These are phyloP conservation scores for Persicaria tinctoria DNA, from an alignment of 148 eudicot species.

Conservation along the genomic window DNA sequence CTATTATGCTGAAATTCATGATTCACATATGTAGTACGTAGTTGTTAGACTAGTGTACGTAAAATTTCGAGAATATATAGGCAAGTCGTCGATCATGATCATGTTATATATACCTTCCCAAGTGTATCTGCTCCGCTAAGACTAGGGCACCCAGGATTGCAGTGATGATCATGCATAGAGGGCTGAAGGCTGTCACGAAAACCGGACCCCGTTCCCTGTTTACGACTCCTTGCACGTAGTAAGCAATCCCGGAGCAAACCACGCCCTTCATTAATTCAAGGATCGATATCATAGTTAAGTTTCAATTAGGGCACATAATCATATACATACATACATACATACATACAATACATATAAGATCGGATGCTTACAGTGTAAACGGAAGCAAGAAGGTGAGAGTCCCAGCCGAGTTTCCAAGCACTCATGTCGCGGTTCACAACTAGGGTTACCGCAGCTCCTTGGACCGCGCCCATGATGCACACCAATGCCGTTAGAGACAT, in stretches of 20 bases:
- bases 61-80: too few species aligned
- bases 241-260: slow-evolving; percentile 68
- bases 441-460: slow-evolving; percentile 38
- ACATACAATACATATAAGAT: too few species aligned
- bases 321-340: background rate
- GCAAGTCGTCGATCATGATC: too few species aligned
- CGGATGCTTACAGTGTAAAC: slow-evolving; percentile 38
- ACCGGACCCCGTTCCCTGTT: slow-evolving; percentile 54
- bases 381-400: slow-evolving; percentile 51
- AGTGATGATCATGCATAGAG: slow-evolving; percentile 60
- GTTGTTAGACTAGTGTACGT: too few species aligned
- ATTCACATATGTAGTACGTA: background rate
- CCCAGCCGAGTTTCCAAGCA: slow-evolving; percentile 54
- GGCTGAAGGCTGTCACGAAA: slow-evolving; percentile 65
- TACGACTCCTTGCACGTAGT: slow-evolving; percentile 51
- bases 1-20: slow-evolving; percentile 39
- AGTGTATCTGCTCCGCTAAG: slow-evolving; percentile 50
- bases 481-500: slow-evolving; percentile 45
- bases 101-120: slow-evolving; percentile 35
- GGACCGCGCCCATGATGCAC: slow-evolving; percentile 45
- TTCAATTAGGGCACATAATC: background rate
- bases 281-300: background rate
- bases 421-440: slow-evolving; percentile 36
- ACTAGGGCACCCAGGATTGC: slow-evolving; percentile 43
- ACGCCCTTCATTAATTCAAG: slow-evolving; percentile 31